Base-by-base conservation (phyloP, 192 early-diverging fungal species). In the Coemansia aciculifera region DNA sequence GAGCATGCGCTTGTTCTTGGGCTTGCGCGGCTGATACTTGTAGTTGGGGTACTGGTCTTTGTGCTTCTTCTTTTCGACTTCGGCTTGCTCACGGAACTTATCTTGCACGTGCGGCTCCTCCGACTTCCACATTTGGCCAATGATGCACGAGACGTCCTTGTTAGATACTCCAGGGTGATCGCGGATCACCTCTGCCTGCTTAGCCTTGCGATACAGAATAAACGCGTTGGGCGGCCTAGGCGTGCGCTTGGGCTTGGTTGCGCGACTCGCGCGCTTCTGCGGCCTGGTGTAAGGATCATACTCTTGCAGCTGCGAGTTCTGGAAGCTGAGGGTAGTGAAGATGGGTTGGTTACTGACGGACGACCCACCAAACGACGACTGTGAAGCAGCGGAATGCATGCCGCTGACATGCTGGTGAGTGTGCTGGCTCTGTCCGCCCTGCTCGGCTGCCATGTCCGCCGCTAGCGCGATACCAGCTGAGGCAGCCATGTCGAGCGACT, bases 21-120 rank as follows among this genome's bases (percentile, higher is more conserved):
- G 78, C 64, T 85, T 85, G 73, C 84, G 84, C 59, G 85, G 85
- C 68, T 80, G 77, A 59, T 86, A 87, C 78, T 83, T 85, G 81
- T 86, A 86, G 70, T 84, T 78, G 13, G 85, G 85, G 52, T 86
- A 71, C 71, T 76, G 49, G 57, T 80, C 73, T 66, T 79, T 82
- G 73, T 86, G 85, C 71, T 78, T 79, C 61, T 85, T 77, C 62
- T 86, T 86, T 31, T 79, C 79, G 12, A 80, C 34, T 63, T 86
- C 79, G 8, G 85, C 83, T 68, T 74, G 77, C 71, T 82, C 75
- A 39, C 75, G 74, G 68, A 73, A 86, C 64, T 86, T 74, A 46
- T 86, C 80, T 74, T 79, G 77, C 19, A 86, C 74, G 10, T 68
- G 43, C 2, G 79, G 72, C 19, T 69, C 67, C 54, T 85, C 85